Conservation (phyloP, 306 rosid genomes). For the Lupinus albus region DNA sequence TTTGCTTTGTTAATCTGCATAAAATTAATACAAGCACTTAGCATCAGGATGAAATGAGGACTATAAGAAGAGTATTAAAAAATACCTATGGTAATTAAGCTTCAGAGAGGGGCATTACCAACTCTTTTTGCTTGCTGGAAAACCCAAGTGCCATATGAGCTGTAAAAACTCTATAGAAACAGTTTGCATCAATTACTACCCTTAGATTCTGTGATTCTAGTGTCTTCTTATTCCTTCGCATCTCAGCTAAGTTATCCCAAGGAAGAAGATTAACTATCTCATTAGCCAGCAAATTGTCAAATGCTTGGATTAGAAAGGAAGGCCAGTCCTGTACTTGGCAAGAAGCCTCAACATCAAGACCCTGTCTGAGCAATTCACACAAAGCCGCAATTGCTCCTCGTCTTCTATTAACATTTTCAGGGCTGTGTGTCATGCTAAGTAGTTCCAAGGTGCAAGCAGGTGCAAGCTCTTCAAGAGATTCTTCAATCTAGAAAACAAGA, state of each 20-base stretch:
- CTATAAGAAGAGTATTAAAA: slow-evolving; percentile 19
- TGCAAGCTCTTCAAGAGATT: slow-evolving; percentile 97
- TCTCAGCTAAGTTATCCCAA: slow-evolving; percentile 75
- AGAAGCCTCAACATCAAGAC: slow-evolving; percentile 83
- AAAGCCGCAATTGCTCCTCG: slow-evolving; percentile 91
- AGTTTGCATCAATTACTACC: slow-evolving; percentile 75
- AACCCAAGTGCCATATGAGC: slow-evolving; percentile 91
- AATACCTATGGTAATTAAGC: slow-evolving; percentile 31
- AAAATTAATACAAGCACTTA: slow-evolving; percentile 31
- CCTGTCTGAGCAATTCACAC: slow-evolving; percentile 92
- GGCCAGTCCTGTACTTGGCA: slow-evolving; percentile 96
- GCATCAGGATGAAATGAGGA: slow-evolving; percentile 24
- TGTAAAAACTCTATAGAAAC: slow-evolving; percentile 72
- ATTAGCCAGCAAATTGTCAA: slow-evolving; percentile 67
- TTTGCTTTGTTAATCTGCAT: slow-evolving; percentile 77
- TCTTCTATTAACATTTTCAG: slow-evolving; percentile 78
- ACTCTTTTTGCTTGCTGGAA: slow-evolving; percentile 76
- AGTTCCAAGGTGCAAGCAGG: slow-evolving; percentile 95
- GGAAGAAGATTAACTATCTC: slow-evolving; percentile 94
- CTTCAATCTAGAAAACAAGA: slow-evolving; percentile 74
- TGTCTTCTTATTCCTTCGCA: slow-evolving; percentile 89
- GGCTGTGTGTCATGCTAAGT: slow-evolving; percentile 68
- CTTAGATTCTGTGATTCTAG: slow-evolving; percentile 92
- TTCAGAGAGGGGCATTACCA: slow-evolving; percentile 64
- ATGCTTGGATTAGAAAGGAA: slow-evolving; percentile 82